Evolutionary conservation across 2,329 filamentous ascomycete genomes (phyloP).

Genomic region (Fonsecaea pedrosoi): DNA sequence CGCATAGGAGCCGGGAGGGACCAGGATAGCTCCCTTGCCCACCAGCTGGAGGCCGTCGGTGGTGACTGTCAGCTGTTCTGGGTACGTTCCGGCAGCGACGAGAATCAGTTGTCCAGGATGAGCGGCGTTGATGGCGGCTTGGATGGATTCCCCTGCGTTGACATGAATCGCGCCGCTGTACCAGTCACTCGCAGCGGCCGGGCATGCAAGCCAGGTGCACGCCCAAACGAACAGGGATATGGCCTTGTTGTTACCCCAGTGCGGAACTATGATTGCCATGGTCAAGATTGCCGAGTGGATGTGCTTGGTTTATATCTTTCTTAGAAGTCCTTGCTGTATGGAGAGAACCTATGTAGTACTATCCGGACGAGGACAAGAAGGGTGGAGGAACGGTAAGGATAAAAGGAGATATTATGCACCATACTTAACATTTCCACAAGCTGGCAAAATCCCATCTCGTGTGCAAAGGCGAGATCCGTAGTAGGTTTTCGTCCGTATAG

Average conservation of each 20-base stretch:
- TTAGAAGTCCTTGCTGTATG: not conserved
- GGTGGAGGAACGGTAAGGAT: not conserved
- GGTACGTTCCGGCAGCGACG: constrained; percentile 33
- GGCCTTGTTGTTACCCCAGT: not conserved
- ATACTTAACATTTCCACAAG: not conserved
- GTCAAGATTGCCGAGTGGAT: not conserved
- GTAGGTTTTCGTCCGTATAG: not conserved
- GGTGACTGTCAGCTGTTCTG: constrained; percentile 31
- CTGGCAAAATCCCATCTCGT: not conserved
- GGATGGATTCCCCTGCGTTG: constrained; percentile 29
- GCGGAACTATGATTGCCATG: not conserved
- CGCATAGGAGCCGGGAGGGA: constrained; percentile 20
- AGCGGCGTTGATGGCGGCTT: constrained; percentile 30
- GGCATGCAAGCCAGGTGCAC: not conserved
- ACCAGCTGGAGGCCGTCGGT: constrained; percentile 25
- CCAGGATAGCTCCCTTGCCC: constrained; percentile 30
- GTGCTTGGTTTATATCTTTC: not conserved
- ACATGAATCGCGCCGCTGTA: constrained; percentile 25
- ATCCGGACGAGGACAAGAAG: not conserved
- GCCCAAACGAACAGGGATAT: not conserved
- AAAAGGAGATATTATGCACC: not conserved
- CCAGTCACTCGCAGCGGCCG: constrained; percentile 1
- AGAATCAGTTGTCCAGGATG: constrained; percentile 27
- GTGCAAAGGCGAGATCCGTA: not conserved
- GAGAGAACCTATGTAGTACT: not conserved